Conservation (phyloP, 176 grass and related monocot genomes). For the Oryza glaberrima region DNA sequence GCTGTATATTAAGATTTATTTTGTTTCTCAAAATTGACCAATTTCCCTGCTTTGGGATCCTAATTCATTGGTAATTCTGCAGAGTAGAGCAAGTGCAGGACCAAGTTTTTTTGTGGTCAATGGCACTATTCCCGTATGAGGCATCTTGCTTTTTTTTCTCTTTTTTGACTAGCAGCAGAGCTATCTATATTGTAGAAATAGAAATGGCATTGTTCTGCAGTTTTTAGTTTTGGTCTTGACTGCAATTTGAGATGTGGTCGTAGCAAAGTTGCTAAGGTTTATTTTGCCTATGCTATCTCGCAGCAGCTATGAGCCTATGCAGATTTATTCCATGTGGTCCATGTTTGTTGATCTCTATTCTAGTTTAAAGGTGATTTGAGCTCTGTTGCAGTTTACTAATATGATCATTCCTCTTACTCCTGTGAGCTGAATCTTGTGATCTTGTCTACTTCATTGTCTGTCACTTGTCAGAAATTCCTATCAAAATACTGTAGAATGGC, state of each 20-base stretch:
- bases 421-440: background rate
- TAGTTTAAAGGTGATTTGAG: background rate
- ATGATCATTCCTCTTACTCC: background rate
- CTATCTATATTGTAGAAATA: too few relatives aligned
- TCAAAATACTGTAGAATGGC: background rate
- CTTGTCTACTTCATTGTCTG: background rate
- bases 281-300: constrained; percentile 1
- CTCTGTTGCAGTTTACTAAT: background rate
- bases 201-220: background rate
- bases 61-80: background rate
- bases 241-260: background rate
- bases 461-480: background rate
- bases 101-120: constrained; percentile 10
- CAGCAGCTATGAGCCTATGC: constrained; percentile 7
- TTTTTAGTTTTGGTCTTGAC: constrained; percentile 13
- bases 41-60: constrained; percentile 7
- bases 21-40: background rate
- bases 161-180: background rate
- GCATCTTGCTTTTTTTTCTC: background rate
- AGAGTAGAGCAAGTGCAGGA: constrained; percentile 12
- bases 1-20: background rate
- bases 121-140: background rate
- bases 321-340: constrained; percentile 9
- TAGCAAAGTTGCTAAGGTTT: background rate
- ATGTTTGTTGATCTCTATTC: constrained; percentile 16